phyloP scores from a whole-genome alignment of 2,329 filamentous ascomycete genomes.

The Fusarium fracticaudum region DNA sequence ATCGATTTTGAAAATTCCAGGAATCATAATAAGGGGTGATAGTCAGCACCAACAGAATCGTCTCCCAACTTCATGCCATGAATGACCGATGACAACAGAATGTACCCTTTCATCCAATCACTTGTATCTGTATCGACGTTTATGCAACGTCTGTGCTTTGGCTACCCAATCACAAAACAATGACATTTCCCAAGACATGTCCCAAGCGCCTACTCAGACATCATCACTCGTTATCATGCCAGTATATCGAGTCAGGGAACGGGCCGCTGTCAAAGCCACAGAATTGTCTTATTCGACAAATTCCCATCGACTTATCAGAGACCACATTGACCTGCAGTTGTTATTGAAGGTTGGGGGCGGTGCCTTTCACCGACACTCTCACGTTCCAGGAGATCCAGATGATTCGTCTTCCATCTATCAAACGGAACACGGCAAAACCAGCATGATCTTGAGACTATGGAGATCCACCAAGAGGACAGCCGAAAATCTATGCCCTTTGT shows the following conservation, averaged over 20 bases:
- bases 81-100: background rate
- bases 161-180: background rate
- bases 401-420: slow-evolving; percentile 1
- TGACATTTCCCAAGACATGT: background rate
- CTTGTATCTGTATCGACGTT: background rate
- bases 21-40: background rate
- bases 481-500: background rate
- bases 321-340: background rate
- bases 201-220: slow-evolving; percentile 1
- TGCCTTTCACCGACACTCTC: background rate
- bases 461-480: background rate
- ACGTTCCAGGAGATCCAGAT: background rate
- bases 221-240: slow-evolving; percentile 12
- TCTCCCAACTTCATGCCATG: slow-evolving; percentile 2
- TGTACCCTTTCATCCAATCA: slow-evolving; percentile 5
- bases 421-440: background rate
- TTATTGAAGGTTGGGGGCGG: background rate
- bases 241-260: slow-evolving; percentile 9
- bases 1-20: slow-evolving; percentile 11
- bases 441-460: background rate
- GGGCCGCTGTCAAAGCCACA: slow-evolving; percentile 26
- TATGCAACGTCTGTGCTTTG: slow-evolving; percentile 5
- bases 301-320: slow-evolving; percentile 8
- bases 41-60: background rate
- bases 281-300: slow-evolving; percentile 14